Conservation (phyloP, 768 basidiomycete genomes). For the Amanita muscaria region DNA sequence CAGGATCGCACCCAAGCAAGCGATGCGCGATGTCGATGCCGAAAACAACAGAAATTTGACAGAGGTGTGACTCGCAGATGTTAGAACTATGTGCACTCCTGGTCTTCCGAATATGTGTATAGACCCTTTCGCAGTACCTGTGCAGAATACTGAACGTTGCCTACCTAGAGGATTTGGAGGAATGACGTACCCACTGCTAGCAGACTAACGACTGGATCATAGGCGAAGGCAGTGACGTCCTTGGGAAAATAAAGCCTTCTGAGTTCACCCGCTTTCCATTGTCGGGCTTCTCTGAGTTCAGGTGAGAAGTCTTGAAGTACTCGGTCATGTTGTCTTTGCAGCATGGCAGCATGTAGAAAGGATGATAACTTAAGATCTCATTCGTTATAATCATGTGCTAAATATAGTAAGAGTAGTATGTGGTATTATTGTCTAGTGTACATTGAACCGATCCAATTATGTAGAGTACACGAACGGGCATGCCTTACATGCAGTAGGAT, state of each 20-base stretch:
- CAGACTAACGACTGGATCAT: slow-evolving; percentile 51
- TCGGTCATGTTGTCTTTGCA: slow-evolving; percentile 28
- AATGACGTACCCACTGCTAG: slow-evolving; percentile 46
- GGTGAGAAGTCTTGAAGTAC: slow-evolving; percentile 45
- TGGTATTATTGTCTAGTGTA: slow-evolving; percentile 6
- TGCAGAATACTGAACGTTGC: background rate
- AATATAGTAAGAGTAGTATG: slow-evolving; percentile 1
- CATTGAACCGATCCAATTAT: slow-evolving; percentile 9
- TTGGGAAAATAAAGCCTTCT: slow-evolving; percentile 40
- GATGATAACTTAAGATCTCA: slow-evolving; percentile 2
- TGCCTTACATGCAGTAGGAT: slow-evolving; percentile 4
- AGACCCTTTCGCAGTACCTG: slow-evolving; percentile 56
- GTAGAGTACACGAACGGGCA: too few species aligned
- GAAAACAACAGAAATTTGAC: slow-evolving; percentile 62
- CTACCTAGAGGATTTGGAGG: slow-evolving; percentile 4
- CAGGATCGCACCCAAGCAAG: slow-evolving; percentile 48
- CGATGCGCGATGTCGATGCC: slow-evolving; percentile 39
- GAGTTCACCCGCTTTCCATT: slow-evolving; percentile 49
- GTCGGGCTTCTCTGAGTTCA: slow-evolving; percentile 43
- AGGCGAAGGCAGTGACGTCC: slow-evolving; percentile 43
- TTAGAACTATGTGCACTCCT: slow-evolving; percentile 46
- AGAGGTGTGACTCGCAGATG: slow-evolving; percentile 33
- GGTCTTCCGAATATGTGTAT: slow-evolving; percentile 63
- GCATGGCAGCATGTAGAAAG: slow-evolving; percentile 26
- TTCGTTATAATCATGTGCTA: background rate